These are phyloP conservation scores for Sugiyamaella pinicola DNA, from an alignment of 1,139 yeast species.

Conservation along the genomic window DNA sequence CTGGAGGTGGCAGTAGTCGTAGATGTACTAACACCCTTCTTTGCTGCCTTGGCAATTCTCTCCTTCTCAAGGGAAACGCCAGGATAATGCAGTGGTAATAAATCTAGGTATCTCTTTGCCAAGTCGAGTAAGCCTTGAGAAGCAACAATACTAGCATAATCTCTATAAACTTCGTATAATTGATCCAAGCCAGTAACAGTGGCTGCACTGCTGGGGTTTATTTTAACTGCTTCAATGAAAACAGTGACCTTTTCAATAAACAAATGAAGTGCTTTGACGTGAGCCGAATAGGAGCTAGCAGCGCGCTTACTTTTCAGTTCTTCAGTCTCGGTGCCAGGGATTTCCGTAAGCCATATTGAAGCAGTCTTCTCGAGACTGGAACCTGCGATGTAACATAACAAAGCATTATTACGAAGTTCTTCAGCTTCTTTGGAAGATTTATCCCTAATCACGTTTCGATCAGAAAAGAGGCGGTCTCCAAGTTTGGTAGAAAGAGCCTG, in stretches of 20 bases:
- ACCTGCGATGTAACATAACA: conserved; percentile 79
- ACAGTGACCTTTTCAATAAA: conserved; percentile 84
- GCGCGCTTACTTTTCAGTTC: conserved; percentile 50
- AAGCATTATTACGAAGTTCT: conserved; percentile 67
- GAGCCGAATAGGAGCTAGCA: conserved; percentile 78
- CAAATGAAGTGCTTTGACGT: conserved; percentile 75
- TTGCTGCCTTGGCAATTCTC: conserved; percentile 63
- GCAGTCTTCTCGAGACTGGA: conserved; percentile 78
- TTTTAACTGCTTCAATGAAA: conserved; percentile 54
- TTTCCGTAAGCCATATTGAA: conserved; percentile 79
- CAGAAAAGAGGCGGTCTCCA: conserved; percentile 68
- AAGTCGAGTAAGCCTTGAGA: conserved; percentile 82
- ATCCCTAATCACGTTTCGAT: conserved; percentile 29
- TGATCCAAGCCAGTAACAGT: conserved; percentile 41
- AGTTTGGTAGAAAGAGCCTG: conserved; percentile 60
- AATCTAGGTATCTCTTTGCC: conserved; percentile 68
- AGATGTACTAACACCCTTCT: conserved; percentile 27
- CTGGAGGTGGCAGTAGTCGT: conserved; percentile 24
- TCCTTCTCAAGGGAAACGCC: conserved; percentile 70
- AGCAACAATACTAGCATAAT: conserved; percentile 78
- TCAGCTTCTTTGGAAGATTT: conserved; percentile 35
- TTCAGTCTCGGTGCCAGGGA: conserved; percentile 58
- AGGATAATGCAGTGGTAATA: conserved; percentile 67
- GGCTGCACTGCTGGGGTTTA: conserved; percentile 42
- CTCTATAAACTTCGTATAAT: conserved; percentile 63